Conservation (phyloP, 208 protist genomes). For the Trypanosomatidae sp. region DNA sequence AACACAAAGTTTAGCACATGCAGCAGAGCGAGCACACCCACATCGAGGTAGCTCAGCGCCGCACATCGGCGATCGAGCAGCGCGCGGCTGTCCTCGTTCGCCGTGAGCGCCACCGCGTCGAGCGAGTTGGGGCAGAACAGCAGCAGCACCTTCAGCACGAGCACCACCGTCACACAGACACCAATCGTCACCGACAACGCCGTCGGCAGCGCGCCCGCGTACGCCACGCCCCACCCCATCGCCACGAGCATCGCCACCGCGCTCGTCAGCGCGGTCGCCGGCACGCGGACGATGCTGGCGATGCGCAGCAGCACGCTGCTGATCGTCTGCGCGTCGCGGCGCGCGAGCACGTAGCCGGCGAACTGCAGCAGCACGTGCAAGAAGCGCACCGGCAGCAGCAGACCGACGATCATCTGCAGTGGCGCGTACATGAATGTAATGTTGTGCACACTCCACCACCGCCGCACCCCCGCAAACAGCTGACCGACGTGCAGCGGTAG, state of each 20-base stretch:
- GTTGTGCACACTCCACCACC: conserved; percentile 10
- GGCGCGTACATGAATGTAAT: conserved; percentile 34
- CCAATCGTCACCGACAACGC: conserved; percentile 14
- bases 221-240: conserved; percentile 52
- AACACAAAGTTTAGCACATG: neutral
- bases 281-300: conserved; percentile 11
- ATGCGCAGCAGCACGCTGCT: conserved; percentile 6
- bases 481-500: too few relatives aligned
- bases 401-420: conserved; percentile 35
- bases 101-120: conserved; percentile 8
- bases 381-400: conserved; percentile 14
- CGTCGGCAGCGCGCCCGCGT: conserved; percentile 10
- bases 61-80: conserved; percentile 3
- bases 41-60: conserved; percentile 8
- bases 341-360: conserved; percentile 7
- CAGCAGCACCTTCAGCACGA: conserved; percentile 13
- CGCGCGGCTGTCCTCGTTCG: conserved; percentile 6
- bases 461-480: too few relatives aligned
- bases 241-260: conserved; percentile 30
- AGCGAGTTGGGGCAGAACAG: conserved; percentile 8
- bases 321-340: neutral
- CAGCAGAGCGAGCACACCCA: neutral
- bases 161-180: conserved; percentile 13
- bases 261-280: conserved; percentile 11
- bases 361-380: conserved; percentile 17